Percentiles rank a stretch among this genome's conserved stretches.
These are phyloP conservation scores for Acidiella bohemica DNA, from an alignment of 495 filamentous ascomycete genomes.

Conservation along the genomic window DNA sequence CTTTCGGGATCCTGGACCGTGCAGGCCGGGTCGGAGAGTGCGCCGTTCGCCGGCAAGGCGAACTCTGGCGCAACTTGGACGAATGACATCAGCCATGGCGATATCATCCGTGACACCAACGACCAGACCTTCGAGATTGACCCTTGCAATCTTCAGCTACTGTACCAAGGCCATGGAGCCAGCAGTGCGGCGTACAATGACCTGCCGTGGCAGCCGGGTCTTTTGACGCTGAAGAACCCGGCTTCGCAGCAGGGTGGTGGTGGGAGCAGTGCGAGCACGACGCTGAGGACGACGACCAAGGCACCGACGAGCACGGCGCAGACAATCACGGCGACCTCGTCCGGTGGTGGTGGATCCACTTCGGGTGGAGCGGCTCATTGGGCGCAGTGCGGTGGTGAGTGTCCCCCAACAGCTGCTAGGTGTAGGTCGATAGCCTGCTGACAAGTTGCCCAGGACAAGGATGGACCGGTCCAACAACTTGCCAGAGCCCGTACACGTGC, in stretches of 20 bases:
- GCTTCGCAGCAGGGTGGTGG: not conserved
- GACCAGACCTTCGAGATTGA: slow-evolving; percentile 41
- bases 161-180: slow-evolving; percentile 5
- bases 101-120: slow-evolving; percentile 39
- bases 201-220: not conserved
- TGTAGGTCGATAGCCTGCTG: too few relatives aligned
- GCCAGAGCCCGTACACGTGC: too few relatives aligned
- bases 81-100: slow-evolving; percentile 49
- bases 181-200: not conserved
- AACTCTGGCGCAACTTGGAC: slow-evolving; percentile 50
- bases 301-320: not conserved
- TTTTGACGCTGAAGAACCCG: not conserved
- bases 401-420: too few relatives aligned
- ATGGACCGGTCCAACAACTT: too few relatives aligned
- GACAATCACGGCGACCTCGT: not conserved
- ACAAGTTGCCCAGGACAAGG: too few relatives aligned
- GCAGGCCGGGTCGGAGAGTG: slow-evolving; percentile 37
- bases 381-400: too few relatives aligned
- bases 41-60: slow-evolving; percentile 46
- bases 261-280: not conserved
- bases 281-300: not conserved
- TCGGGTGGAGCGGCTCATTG: too few relatives aligned
- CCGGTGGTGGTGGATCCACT: not conserved
- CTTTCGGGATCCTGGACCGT: slow-evolving; percentile 41
- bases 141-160: slow-evolving; percentile 14